Evolutionary conservation across 139 green algal genomes (phyloP).

Genomic region (Asterochloris erici): DNA sequence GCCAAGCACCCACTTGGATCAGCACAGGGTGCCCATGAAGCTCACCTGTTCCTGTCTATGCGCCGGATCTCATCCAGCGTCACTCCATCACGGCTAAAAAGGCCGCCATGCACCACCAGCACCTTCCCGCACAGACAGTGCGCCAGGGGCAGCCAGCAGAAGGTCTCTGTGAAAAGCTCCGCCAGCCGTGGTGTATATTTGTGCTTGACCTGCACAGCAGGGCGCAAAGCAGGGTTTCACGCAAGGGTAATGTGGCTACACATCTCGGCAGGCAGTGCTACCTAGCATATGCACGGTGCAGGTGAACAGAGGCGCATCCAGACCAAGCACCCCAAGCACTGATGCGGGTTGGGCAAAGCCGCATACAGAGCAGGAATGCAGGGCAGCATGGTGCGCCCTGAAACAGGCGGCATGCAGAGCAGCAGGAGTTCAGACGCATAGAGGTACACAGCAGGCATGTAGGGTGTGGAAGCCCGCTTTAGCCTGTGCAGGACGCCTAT

Average conservation of each 20-base stretch:
- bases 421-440: too few species aligned
- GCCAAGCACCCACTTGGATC: too few species aligned
- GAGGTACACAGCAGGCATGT: neutral
- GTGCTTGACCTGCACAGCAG: conserved; percentile 59
- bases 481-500: too few species aligned
- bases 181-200: conserved; percentile 80
- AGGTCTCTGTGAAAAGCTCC: conserved; percentile 91
- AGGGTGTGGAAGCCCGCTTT: neutral
- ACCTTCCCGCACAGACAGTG: conserved; percentile 81
- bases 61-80: conserved; percentile 84
- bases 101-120: conserved; percentile 91
- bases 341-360: neutral
- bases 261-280: neutral
- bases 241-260: neutral
- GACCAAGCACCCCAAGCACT: neutral
- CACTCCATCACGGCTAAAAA: conserved; percentile 84
- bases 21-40: too few species aligned
- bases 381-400: too few species aligned
- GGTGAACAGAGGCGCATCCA: too few species aligned
- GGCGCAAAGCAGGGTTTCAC: neutral
- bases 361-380: neutral
- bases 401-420: too few species aligned
- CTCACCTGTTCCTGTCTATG: conserved; percentile 74
- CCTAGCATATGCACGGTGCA: too few species aligned
- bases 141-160: conserved; percentile 88